Base-by-base conservation (phyloP, 1,284 basidiomycete species). In the Ceraceosorus bombacis region DNA sequence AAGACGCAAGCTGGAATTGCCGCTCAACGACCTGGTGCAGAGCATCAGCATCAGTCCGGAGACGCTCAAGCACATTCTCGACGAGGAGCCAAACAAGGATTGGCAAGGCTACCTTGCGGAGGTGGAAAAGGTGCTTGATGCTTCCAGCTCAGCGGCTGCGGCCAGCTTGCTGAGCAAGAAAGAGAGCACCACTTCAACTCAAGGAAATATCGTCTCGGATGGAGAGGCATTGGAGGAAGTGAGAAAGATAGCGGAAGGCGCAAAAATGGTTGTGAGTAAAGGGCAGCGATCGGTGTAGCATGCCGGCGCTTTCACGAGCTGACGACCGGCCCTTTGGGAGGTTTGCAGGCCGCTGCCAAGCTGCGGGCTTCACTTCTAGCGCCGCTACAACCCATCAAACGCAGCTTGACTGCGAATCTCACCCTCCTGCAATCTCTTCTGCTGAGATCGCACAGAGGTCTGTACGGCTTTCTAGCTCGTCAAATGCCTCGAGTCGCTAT, bases 351-450 rank as follows among this genome's bases (percentile, higher is more conserved):
- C 46, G 85, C 90, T 2, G 86, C 86, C 8, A 94, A 94, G 77
- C 82, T 98, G 39, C 85, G 91, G n/a, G 81, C 82, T 0, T 93
- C 92, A 80, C 90, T 98, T 70, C 81, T 92, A 10, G 82, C 85
- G 1, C 80, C 95, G 5, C 83, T 97, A 66, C 85, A 87, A 53
- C 88, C 92, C 7, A 88, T 96, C 58, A 85, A 86, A 55, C 81
- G 80, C 27, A 91, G 85, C 63, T 87, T 97, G 67, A 87, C 89
- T 9, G 90, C 91, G 6, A 96, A 98, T 74, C 85, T 97, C 80
- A 89, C 91, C 70, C 86, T 96, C 51, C 81, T 97, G 2, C 95
- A 99, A 75, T 88, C 89, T 0, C 82, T 93, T 0, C 82, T 97
- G 56, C 80, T 94, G 62, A 90, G 90, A 74, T 66, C 70, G 41